A percentile compares a stretch with the other conserved stretches of the same genome.
These are phyloP conservation scores for Stromatinia cepivora DNA, from an alignment of 2,329 filamentous ascomycete genomes.

Conservation along the genomic window DNA sequence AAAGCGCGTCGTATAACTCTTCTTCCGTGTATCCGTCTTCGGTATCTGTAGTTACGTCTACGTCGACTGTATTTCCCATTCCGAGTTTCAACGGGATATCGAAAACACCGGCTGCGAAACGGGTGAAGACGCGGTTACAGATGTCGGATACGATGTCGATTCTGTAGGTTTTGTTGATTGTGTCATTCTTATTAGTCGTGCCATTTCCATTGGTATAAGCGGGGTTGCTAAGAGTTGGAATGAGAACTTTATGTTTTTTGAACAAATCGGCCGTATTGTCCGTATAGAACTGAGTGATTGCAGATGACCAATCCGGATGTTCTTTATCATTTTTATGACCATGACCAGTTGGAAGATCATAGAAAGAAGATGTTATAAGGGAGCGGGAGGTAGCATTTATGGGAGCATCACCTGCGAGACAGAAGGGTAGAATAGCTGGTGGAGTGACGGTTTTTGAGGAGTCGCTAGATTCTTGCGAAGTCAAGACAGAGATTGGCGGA, in stretches of 20 bases:
- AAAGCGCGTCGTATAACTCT: conserved; percentile 46
- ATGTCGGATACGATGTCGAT: conserved; percentile 67
- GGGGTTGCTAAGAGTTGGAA: conserved; percentile 58
- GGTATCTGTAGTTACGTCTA: conserved; percentile 31
- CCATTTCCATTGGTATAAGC: background rate
- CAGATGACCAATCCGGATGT: background rate
- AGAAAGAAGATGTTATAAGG: conserved; percentile 16
- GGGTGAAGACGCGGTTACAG: conserved; percentile 53
- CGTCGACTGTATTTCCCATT: conserved; percentile 14
- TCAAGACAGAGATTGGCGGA: background rate
- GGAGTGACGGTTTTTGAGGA: background rate
- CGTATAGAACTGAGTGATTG: conserved; percentile 8
- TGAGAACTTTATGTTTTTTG: conserved; percentile 60
- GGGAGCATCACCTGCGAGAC: conserved; percentile 12
- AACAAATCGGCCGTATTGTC: conserved; percentile 50
- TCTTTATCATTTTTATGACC: conserved; percentile 5
- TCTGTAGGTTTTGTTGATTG: conserved; percentile 36
- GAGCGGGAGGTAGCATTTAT: conserved; percentile 8
- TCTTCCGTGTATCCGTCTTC: conserved; percentile 16
- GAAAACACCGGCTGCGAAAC: conserved; percentile 54
- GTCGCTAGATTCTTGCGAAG: background rate
- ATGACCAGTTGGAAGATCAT: conserved; percentile 1
- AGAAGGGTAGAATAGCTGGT: background rate
- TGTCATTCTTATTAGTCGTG: background rate
- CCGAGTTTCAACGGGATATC: conserved; percentile 46